Evolutionary conservation across 192 early-diverging fungal species (phyloP).

Genomic region (Entophlyctis luteolus): DNA sequence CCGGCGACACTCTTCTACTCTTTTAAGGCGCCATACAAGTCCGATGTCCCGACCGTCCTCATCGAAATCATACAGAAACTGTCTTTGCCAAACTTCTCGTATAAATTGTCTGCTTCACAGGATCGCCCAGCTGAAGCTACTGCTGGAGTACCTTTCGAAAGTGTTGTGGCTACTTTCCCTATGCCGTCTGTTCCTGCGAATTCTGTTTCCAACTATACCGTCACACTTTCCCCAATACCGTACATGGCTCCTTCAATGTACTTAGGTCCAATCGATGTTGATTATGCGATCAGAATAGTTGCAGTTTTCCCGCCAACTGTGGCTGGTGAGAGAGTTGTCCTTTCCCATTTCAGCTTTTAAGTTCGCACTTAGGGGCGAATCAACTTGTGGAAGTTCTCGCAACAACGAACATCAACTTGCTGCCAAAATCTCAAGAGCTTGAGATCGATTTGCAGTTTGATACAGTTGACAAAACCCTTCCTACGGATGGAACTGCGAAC

Average conservation of each 20-base stretch:
- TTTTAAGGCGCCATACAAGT: conserved; percentile 18
- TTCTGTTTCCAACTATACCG: conserved; percentile 10
- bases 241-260: conserved; percentile 21
- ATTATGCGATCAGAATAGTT: conserved; percentile 20
- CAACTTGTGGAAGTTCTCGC: conserved; percentile 20
- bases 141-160: neutral
- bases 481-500: conserved; percentile 18
- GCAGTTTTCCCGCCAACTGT: conserved; percentile 18
- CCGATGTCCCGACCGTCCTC: conserved; percentile 19
- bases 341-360: neutral
- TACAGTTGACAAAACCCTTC: neutral
- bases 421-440: conserved; percentile 16
- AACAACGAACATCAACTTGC: conserved; percentile 2
- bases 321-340: neutral
- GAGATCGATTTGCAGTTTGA: conserved; percentile 14
- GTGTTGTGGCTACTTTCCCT: conserved; percentile 13
- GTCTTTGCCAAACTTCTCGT: conserved; percentile 4
- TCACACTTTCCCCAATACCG: conserved; percentile 9
- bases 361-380: neutral
- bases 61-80: conserved; percentile 18
- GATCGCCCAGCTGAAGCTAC: neutral
- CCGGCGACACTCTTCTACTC: conserved; percentile 22
- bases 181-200: conserved; percentile 8
- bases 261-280: conserved; percentile 22
- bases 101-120: neutral